A percentile compares a stretch with the other conserved stretches of the same genome.
Conservation (phyloP, 1,139 yeast genomes). For the Meyerozyma sp. region DNA sequence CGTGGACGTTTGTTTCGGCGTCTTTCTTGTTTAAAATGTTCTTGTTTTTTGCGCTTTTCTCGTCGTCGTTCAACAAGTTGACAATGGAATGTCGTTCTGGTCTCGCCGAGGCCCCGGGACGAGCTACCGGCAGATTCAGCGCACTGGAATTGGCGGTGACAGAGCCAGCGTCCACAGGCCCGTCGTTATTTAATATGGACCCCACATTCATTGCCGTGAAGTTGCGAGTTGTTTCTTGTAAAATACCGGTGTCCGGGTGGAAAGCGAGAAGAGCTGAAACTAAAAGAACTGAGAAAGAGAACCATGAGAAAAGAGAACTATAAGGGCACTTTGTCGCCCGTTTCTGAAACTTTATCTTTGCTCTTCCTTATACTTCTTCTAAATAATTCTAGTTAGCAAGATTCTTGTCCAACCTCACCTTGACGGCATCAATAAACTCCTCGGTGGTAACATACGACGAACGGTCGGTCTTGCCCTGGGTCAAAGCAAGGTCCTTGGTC, state of each 20-base stretch:
- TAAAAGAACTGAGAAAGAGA: too few species aligned
- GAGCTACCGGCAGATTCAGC: constrained; percentile 1
- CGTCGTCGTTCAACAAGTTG: constrained; percentile 20
- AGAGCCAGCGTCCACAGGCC: constrained; percentile 23
- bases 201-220: constrained; percentile 37
- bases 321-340: too few species aligned
- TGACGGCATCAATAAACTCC: constrained; percentile 83
- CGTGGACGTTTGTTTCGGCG: constrained; percentile 5
- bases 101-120: constrained; percentile 2
- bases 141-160: neutral
- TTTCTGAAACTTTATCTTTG: too few species aligned
- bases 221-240: neutral
- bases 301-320: too few species aligned
- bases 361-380: too few species aligned
- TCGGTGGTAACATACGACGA: constrained; percentile 79
- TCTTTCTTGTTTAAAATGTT: neutral
- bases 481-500: constrained; percentile 94
- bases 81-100: constrained; percentile 26
- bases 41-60: neutral
- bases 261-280: neutral
- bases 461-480: constrained; percentile 81
- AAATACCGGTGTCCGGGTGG: neutral
- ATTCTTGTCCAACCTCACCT: constrained; percentile 25
- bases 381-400: constrained; percentile 1
- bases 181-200: constrained; percentile 40